Evolutionary conservation across 2,329 filamentous ascomycete genomes (phyloP), one percentile per base, ranked within the genome.

Genomic region (Raffaelea ambrosiae): DNA sequence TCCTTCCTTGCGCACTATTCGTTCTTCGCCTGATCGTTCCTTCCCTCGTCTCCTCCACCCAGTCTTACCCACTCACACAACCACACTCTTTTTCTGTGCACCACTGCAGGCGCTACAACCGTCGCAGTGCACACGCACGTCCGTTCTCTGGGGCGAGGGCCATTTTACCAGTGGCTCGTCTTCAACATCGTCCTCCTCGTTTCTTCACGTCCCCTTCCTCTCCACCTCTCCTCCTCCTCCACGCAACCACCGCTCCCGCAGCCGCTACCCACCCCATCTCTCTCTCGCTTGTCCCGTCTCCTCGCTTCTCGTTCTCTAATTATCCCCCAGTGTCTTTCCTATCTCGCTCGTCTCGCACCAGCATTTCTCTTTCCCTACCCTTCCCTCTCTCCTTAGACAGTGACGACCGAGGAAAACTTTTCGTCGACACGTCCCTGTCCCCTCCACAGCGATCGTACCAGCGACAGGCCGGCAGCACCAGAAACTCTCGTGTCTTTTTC

Each of bases 121-220:
- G 20, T 31, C n/a, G n/a, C n/a, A n/a, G n/a, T n/a, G n/a, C n/a
- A n/a, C n/a, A n/a, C 26, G 26, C 7, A 29, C 26, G 26, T 13
- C 7, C 26, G 26, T 29, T 29, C 7, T 13, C 26, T 29, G 26
- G 26, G 7, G 13, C 26, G 7, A 13, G 26, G 26, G 7, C 26
- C 44, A 31, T 35, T 46, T 42, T 46, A 19, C 23, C 23, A 33
- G 10, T 40, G 36, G 21, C 19, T 16, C 9, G 26, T 29, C 26
- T 35, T 46, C 38, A 33, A 20, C 44, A 13, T 26, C 35, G 20
- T 40, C 40, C 38, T 31, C 44, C 38, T 33, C 44, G 33, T n/a
- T 23, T 22, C n/a, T 19, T 22, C 39, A 41, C 44, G 18, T 26
- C 29, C 44, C 21, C 22, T 21, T 16, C 9, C 21, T 9, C 18